A percentile compares a stretch with the other conserved stretches of the same genome.
phyloP scores from a whole-genome alignment of 352 stramenopile species.

The Globisporangium takayamanum region DNA sequence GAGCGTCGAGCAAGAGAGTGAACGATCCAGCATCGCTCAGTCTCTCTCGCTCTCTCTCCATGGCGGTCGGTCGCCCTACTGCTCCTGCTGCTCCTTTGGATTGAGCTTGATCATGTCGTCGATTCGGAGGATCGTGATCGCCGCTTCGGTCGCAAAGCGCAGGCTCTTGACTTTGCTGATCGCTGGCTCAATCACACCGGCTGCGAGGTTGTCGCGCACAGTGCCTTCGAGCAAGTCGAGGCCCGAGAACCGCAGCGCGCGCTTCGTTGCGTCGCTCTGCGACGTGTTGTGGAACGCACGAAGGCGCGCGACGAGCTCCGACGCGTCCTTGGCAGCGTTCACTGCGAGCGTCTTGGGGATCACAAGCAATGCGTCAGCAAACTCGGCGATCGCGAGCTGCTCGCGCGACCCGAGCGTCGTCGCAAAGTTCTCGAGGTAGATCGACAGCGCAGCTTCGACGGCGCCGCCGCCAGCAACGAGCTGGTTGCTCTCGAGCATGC shows the following conservation, averaged over 20 bases:
- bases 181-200: constrained; percentile 98
- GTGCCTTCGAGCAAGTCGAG: constrained; percentile 95
- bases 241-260: constrained; percentile 85
- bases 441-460: constrained; percentile 96
- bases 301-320: constrained; percentile 97
- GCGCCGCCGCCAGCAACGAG: constrained; percentile 96
- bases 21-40: neutral
- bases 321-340: constrained; percentile 98
- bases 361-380: constrained; percentile 84
- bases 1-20: no score
- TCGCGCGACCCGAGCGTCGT: constrained; percentile 95
- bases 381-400: constrained; percentile 98
- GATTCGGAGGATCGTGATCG: constrained; percentile 99
- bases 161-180: constrained; percentile 99
- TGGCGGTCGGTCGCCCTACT: constrained; percentile 30
- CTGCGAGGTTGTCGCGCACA: constrained; percentile 95
- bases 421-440: constrained; percentile 98
- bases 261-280: constrained; percentile 80
- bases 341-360: constrained; percentile 97
- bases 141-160: constrained; percentile 98
- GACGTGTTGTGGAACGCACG: constrained; percentile 95
- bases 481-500: constrained; percentile 99
- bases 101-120: constrained; percentile 98
- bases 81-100: constrained; percentile 76
- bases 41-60: constrained; percentile 8